These are phyloP conservation scores for Boechera divaricarpa DNA, from an alignment of 345 rosid species.

Conservation along the genomic window DNA sequence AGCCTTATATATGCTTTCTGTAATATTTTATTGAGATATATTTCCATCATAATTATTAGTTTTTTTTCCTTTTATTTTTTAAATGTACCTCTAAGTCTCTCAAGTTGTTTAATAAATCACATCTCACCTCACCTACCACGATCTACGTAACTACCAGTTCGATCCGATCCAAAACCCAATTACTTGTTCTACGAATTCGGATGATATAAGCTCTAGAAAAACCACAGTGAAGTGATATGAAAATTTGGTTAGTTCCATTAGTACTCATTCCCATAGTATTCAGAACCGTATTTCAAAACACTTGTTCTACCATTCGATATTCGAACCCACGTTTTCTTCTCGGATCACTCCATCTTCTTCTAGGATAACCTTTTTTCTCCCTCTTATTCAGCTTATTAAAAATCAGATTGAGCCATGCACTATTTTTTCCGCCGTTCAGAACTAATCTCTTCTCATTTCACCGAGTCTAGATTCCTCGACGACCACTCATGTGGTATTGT, in stretches of 20 bases:
- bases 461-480: too few relatives aligned
- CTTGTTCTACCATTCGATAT: too few relatives aligned
- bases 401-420: too few relatives aligned
- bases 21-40: background rate
- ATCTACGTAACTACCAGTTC: background rate
- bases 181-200: background rate
- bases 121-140: background rate
- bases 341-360: too few relatives aligned
- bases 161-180: too few relatives aligned
- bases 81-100: background rate
- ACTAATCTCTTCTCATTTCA: too few relatives aligned
- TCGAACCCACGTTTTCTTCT: too few relatives aligned
- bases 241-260: background rate
- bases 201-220: background rate
- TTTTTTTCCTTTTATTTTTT: background rate
- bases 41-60: background rate
- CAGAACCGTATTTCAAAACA: background rate
- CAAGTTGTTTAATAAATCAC: background rate
- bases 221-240: background rate
- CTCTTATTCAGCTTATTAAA: too few relatives aligned
- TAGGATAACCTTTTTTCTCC: too few relatives aligned
- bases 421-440: too few relatives aligned
- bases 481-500: too few relatives aligned
- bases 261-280: background rate
- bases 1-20: constrained; percentile 27